These are phyloP conservation scores for Phoma sp. DNA, from an alignment of 2,329 filamentous ascomycete species.

Conservation along the genomic window DNA sequence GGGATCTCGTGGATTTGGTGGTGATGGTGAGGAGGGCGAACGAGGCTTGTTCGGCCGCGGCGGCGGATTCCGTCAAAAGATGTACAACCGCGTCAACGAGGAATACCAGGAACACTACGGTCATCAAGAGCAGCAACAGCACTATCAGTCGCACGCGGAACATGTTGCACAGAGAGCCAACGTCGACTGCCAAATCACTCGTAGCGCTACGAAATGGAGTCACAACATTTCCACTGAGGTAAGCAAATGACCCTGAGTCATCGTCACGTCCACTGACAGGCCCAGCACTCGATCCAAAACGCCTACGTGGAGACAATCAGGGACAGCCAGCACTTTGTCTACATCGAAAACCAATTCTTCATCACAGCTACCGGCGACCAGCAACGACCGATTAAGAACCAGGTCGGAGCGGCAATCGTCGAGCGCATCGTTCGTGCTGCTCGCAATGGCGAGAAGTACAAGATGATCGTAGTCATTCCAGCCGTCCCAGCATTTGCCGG, in stretches of 20 bases:
- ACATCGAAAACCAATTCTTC: constrained; percentile 89
- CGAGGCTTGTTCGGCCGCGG: constrained; percentile 42
- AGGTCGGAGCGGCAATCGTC: constrained; percentile 79
- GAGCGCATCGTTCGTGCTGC: constrained; percentile 77
- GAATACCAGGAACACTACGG: constrained; percentile 36
- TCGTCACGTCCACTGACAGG: constrained; percentile 7
- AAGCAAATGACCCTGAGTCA: constrained; percentile 17
- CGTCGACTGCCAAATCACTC: constrained; percentile 46
- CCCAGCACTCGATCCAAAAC: constrained; percentile 80
- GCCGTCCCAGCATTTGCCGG: constrained; percentile 83
- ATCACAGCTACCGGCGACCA: constrained; percentile 78
- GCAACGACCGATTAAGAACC: constrained; percentile 76
- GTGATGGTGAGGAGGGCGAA: constrained; percentile 39
- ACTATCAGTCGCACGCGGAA: constrained; percentile 38
- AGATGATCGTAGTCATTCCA: constrained; percentile 78
- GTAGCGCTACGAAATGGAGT: constrained; percentile 62
- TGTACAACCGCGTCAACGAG: constrained; percentile 35
- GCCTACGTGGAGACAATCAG: constrained; percentile 78
- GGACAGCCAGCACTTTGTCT: constrained; percentile 74
- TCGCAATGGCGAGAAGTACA: constrained; percentile 69
- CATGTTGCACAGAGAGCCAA: constrained; percentile 39
- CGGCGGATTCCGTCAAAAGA: constrained; percentile 37
- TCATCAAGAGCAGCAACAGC: constrained; percentile 21
- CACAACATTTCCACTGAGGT: constrained; percentile 64
- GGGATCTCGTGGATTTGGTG: constrained; percentile 46